Percentiles rank a stretch among this genome's conserved stretches.
Evolutionary conservation across 2,329 filamentous ascomycete genomes (phyloP).

Genomic region (Penicillium occitanis): DNA sequence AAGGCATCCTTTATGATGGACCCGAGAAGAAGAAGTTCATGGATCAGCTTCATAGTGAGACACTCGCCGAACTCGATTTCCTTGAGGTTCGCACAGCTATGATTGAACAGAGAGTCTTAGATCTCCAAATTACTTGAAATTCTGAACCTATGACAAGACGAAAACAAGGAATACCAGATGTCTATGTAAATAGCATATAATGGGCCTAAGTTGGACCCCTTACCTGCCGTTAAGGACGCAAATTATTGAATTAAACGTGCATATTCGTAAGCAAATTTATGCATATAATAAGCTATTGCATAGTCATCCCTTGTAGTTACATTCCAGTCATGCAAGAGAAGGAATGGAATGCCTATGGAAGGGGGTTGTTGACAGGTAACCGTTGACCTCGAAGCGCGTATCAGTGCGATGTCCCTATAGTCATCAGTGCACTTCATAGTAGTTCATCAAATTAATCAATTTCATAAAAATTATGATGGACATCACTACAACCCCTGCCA

Average conservation of each 20-base stretch:
- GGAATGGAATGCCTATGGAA: conserved; percentile 14
- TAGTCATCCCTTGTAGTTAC: not conserved
- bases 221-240: not conserved
- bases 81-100: not conserved
- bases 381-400: conserved; percentile 13
- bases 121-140: not conserved
- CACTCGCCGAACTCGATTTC: not conserved
- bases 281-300: not conserved
- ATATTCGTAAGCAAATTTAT: not conserved
- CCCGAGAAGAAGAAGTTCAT: not conserved
- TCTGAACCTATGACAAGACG: not conserved
- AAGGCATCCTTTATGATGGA: too few species aligned
- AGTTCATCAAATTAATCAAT: not conserved
- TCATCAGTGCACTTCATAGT: too few species aligned
- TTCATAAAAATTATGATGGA: not conserved
- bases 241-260: not conserved
- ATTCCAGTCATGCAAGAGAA: conserved; percentile 21
- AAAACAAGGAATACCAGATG: not conserved
- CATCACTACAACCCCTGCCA: too few species aligned
- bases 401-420: not conserved
- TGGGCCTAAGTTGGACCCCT: not conserved
- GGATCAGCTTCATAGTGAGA: not conserved
- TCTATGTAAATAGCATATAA: not conserved
- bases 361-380: conserved; percentile 1
- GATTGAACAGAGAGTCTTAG: not conserved